phyloP scores from a whole-genome alignment of 2,329 filamentous ascomycete genomes.

The Cryphonectria parasitica region DNA sequence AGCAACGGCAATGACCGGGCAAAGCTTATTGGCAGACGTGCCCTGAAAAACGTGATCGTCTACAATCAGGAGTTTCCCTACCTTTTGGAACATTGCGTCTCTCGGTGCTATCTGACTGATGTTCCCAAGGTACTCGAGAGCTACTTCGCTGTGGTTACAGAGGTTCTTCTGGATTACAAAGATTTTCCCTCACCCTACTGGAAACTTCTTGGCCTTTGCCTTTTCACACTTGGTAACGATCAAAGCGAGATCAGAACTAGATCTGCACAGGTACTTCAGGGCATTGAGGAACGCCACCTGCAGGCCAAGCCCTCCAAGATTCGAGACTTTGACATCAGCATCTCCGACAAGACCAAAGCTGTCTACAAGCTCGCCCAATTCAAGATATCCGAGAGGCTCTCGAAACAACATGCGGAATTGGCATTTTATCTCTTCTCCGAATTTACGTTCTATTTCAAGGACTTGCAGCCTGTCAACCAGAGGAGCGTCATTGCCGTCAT shows the following conservation, averaged over 20 bases:
- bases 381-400: conserved; percentile 88
- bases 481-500: conserved; percentile 94
- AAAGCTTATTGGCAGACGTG: conserved; percentile 85
- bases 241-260: conserved; percentile 87
- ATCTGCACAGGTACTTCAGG: conserved; percentile 78
- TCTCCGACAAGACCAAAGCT: conserved; percentile 96
- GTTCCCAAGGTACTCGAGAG: conserved; percentile 84
- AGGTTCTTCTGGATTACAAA: conserved; percentile 82
- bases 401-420: conserved; percentile 84
- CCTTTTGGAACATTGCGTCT: conserved; percentile 85
- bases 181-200: conserved; percentile 86
- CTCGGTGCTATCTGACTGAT: conserved; percentile 85
- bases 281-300: conserved; percentile 79
- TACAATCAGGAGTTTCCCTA: conserved; percentile 89
- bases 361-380: conserved; percentile 98
- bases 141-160: conserved; percentile 90
- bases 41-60: conserved; percentile 84
- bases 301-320: conserved; percentile 79
- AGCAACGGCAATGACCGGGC: conserved; percentile 88
- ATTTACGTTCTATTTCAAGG: conserved; percentile 91
- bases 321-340: conserved; percentile 96
- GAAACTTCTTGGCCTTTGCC: conserved; percentile 83
- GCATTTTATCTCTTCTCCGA: conserved; percentile 96
- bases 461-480: conserved; percentile 79
- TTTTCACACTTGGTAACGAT: conserved; percentile 92